Evolutionary conservation across 176 grass and related monocot genomes (phyloP).

Genomic region (Ensete ventricosum): DNA sequence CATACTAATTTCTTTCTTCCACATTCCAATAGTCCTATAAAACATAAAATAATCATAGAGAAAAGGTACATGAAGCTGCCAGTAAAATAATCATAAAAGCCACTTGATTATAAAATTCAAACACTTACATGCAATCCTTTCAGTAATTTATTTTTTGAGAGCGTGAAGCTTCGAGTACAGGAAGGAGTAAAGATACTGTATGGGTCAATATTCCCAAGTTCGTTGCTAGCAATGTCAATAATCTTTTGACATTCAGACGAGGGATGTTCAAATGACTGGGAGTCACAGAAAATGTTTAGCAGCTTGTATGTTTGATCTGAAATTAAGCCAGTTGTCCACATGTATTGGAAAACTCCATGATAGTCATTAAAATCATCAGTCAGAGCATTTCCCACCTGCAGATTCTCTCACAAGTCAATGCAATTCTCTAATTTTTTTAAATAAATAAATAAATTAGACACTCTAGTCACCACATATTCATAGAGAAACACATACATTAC

Average conservation of each 20-base stretch:
- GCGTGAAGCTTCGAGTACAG: slow-evolving; percentile 56
- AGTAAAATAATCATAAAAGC: not conserved
- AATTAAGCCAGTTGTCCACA: slow-evolving; percentile 84
- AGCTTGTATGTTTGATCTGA: slow-evolving; percentile 94
- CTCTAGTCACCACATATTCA: not conserved
- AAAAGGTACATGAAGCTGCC: not conserved
- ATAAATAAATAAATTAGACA: no score
- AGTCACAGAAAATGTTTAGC: slow-evolving; percentile 84
- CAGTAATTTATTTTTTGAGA: slow-evolving; percentile 77
- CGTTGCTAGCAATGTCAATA: slow-evolving; percentile 67
- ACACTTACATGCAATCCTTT: slow-evolving; percentile 78
- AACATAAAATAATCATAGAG: not conserved
- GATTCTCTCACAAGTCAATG: not conserved
- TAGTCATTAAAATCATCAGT: slow-evolving; percentile 95
- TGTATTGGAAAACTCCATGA: slow-evolving; percentile 89
- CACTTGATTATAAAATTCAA: not conserved
- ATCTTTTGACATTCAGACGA: slow-evolving; percentile 61
- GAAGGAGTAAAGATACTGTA: slow-evolving; percentile 99
- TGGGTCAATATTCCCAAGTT: slow-evolving; percentile 85
- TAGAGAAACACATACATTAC: not conserved
- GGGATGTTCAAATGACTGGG: slow-evolving; percentile 67
- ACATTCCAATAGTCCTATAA: not conserved
- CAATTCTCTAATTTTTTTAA: not conserved
- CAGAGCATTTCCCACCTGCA: slow-evolving; percentile 94
- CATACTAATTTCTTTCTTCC: not conserved